Base-by-base conservation (phyloP, 306 rosid species). In the Begonia fuchsioides region DNA sequence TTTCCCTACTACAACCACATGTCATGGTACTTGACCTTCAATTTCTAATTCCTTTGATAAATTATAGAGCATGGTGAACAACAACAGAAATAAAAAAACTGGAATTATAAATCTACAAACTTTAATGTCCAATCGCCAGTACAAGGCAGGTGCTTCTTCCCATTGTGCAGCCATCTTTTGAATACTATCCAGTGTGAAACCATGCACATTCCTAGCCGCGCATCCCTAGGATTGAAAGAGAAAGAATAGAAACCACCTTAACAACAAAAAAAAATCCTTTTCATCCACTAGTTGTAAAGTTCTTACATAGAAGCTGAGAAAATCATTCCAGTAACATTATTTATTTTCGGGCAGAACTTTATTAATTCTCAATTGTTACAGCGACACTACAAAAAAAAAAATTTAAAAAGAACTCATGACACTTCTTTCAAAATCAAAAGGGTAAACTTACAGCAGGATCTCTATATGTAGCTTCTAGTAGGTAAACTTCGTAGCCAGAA, bases 191-290 rank as follows among this genome's bases (percentile, higher is more conserved):
- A 62, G 81, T 12, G 76, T 71, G 62, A 84, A 84, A 54, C 93
- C 77, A 54, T 90, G 97, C 55, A 90, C 94, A 64, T 90, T 90
- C 77, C 97, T 83, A 17, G 95, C 97, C 2, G 95, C 90, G 26
- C 97, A 88, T 57, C 97, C 97, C 97, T 88, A 69, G 61, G 16
- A 60, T 65, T 47, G 12, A 54, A 13, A 17, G 46, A 18, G 53
- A 15, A 47, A 44, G 12, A 45, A 12, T 4, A 50, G n/a, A 26
- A 26, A 43, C 11, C 2, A 10, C 7, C n/a, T n/a, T 47, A 20
- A 12, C 4, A 35, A 44, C 15, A 49, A 46, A 56, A 0, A 44
- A 3, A 2, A 17, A 10, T n/a, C 17, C 17, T 12, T 41, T 15
- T 13, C 26, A 17, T 54, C 44, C 49, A 18, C 41, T 44, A 43